A percentile compares a stretch with the other conserved stretches of the same genome.
Evolutionary conservation across 2,329 filamentous ascomycete species (phyloP).

Genomic region (Xylaria sp.): DNA sequence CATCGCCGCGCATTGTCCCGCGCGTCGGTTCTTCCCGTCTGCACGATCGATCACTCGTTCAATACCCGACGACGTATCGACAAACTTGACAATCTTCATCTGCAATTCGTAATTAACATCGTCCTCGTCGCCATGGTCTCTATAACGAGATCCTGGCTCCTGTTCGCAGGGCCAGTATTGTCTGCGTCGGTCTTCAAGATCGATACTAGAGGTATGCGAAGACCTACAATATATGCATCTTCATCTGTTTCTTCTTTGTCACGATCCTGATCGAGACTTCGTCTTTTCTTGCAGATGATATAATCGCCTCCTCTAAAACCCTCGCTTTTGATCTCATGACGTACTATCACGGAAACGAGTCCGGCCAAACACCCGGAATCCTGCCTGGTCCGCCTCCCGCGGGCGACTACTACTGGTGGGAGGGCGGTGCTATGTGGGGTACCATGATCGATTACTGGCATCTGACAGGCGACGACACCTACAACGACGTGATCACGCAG

Average conservation of each 20-base stretch:
- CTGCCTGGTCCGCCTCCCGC: slow-evolving; percentile 32
- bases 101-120: not conserved
- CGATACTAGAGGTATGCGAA: slow-evolving; percentile 22
- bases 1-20: not conserved
- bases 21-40: not conserved
- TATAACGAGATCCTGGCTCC: slow-evolving; percentile 7
- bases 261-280: slow-evolving; percentile 10
- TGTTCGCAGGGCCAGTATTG: slow-evolving; percentile 9
- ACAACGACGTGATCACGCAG: slow-evolving; percentile 45
- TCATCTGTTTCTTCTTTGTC: not conserved
- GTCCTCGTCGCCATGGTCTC: slow-evolving; percentile 12
- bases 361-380: slow-evolving; percentile 32
- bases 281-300: slow-evolving; percentile 38
- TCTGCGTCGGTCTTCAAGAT: slow-evolving; percentile 21
- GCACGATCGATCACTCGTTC: not conserved
- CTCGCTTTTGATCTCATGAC: slow-evolving; percentile 31
- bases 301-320: slow-evolving; percentile 41
- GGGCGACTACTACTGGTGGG: slow-evolving; percentile 35
- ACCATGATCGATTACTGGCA: slow-evolving; percentile 41
- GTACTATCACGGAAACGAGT: slow-evolving; percentile 33
- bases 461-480: slow-evolving; percentile 47
- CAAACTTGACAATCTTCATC: not conserved
- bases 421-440: slow-evolving; percentile 33
- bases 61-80: not conserved
- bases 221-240: not conserved